These are phyloP conservation scores for Paraurostyla sp. DNA, from an alignment of 73 alveolate species.

Conservation along the genomic window DNA sequence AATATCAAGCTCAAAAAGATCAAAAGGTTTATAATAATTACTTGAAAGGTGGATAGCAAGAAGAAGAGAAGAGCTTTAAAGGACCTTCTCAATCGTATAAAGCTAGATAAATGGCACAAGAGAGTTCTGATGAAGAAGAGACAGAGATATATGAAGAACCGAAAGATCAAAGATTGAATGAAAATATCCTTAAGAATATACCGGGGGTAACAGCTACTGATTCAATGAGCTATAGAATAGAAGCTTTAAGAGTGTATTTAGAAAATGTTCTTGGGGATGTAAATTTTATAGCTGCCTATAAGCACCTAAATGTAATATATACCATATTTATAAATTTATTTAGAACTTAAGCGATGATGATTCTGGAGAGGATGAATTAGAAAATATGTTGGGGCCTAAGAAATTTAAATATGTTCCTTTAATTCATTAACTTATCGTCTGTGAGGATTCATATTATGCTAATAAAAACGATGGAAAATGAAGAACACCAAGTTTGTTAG, in stretches of 20 bases:
- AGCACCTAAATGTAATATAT: slow-evolving; percentile 39
- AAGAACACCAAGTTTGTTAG: too few species aligned
- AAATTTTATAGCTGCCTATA: slow-evolving; percentile 80
- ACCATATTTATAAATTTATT: not conserved
- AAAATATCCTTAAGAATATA: slow-evolving; percentile 71
- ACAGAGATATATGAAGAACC: slow-evolving; percentile 72
- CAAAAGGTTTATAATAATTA: not conserved
- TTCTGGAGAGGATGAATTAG: slow-evolving; percentile 25
- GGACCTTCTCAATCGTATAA: not conserved
- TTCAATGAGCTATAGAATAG: slow-evolving; percentile 86
- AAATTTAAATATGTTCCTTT: slow-evolving; percentile 76
- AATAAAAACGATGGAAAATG: too few species aligned
- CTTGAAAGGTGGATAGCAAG: not conserved
- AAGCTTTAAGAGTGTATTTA: slow-evolving; percentile 86
- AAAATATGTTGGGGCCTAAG: slow-evolving; percentile 66
- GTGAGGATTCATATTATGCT: slow-evolving; percentile 89
- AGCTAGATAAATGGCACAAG: not conserved
- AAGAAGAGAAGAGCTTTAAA: slow-evolving; percentile 47
- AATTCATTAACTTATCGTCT: slow-evolving; percentile 88
- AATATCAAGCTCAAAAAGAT: not conserved
- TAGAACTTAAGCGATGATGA: not conserved
- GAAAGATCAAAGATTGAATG: slow-evolving; percentile 58
- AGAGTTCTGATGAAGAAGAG: slow-evolving; percentile 64
- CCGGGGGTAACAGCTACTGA: slow-evolving; percentile 88
- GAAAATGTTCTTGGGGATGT: slow-evolving; percentile 83